Percentiles rank a stretch among this genome's conserved stretches.
phyloP scores from a whole-genome alignment of 164 flowering plant species.

The Stephania cephalantha region DNA sequence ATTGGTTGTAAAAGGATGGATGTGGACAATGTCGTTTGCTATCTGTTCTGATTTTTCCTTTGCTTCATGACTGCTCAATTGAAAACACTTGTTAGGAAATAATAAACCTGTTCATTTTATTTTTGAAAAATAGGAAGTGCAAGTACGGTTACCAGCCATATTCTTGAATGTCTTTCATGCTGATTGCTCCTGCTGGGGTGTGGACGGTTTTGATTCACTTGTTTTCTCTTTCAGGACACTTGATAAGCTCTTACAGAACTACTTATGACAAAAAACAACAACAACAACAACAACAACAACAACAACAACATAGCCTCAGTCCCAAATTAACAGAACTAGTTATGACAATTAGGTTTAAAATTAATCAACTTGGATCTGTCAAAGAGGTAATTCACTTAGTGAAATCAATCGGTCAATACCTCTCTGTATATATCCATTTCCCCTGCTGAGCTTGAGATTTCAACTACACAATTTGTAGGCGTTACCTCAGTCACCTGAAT shows the following conservation, averaged over 20 bases:
- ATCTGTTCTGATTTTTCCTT: constrained; percentile 9
- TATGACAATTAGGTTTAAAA: constrained; percentile 2
- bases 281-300: too few relatives aligned
- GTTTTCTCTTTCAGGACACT: constrained; percentile 38
- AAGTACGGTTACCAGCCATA: constrained; percentile 20
- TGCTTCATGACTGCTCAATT: constrained; percentile 28
- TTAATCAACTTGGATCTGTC: background rate
- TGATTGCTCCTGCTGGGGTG: constrained; percentile 5
- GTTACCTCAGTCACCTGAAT: constrained; percentile 66
- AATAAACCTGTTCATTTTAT: background rate
- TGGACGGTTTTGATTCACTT: constrained; percentile 11
- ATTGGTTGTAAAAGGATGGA: constrained; percentile 25
- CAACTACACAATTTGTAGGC: constrained; percentile 64
- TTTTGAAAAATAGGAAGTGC: background rate
- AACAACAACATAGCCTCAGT: too few relatives aligned
- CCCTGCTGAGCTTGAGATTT: constrained; percentile 64
- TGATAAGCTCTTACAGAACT: constrained; percentile 73
- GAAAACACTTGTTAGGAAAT: constrained; percentile 14
- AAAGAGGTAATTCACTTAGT: background rate
- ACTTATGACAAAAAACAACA: constrained; percentile 15
- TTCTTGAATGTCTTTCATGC: constrained; percentile 11
- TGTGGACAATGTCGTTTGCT: constrained; percentile 21
- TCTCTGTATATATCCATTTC: constrained; percentile 43
- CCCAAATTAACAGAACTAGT: constrained; percentile 80
- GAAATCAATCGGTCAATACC: constrained; percentile 26